Evolutionary conservation across 345 rosid species (phyloP).

Genomic region (Capsella bursapastoris): DNA sequence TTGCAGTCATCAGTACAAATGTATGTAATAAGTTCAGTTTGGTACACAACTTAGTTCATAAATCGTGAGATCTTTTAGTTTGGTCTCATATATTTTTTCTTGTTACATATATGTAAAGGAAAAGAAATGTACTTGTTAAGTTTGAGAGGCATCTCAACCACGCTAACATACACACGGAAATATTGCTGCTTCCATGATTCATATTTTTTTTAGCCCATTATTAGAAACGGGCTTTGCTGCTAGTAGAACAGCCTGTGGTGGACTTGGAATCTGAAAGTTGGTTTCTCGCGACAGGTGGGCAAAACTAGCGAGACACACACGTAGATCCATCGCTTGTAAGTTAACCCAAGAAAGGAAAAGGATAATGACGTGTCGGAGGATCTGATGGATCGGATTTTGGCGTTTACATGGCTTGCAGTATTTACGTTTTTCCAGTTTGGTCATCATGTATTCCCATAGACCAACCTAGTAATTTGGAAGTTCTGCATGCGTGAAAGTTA

Average conservation of each 20-base stretch:
- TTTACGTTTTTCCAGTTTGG: background rate
- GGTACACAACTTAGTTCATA: background rate
- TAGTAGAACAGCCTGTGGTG: background rate
- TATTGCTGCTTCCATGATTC: background rate
- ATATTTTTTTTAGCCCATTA: constrained; percentile 6
- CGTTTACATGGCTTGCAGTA: background rate
- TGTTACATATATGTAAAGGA: background rate
- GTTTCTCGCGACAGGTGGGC: background rate
- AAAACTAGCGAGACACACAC: background rate
- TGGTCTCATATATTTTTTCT: background rate
- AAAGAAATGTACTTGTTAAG: background rate
- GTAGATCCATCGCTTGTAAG: background rate
- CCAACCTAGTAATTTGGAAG: background rate
- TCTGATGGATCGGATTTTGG: background rate
- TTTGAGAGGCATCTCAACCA: background rate
- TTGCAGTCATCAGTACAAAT: background rate
- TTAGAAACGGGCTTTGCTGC: background rate
- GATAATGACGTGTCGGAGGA: constrained; percentile 13
- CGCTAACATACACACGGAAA: background rate
- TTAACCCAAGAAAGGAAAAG: background rate
- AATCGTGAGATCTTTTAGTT: background rate
- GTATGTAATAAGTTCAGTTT: background rate
- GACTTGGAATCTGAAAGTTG: background rate
- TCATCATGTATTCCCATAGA: background rate
- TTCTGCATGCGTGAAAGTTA: constrained; percentile 13